phyloP scores from a whole-genome alignment of 1,284 basidiomycete species.

The Leucoagaricus sp. region DNA sequence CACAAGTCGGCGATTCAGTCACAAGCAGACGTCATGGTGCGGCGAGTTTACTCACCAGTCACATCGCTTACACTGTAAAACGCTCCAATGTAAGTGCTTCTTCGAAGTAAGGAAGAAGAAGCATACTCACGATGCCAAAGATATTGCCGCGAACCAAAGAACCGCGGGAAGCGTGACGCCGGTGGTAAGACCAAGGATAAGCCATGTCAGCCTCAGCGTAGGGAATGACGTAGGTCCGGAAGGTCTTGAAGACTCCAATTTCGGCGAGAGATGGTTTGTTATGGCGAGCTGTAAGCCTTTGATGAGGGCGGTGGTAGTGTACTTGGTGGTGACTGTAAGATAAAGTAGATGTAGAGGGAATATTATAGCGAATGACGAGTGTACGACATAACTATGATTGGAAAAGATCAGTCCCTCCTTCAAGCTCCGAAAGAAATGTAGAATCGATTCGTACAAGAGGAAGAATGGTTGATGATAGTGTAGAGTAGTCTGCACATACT shows the following conservation, averaged over 20 bases:
- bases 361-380: slow-evolving; percentile 67
- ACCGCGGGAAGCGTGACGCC: slow-evolving; percentile 64
- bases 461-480: slow-evolving; percentile 78
- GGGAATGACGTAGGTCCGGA: slow-evolving; percentile 41
- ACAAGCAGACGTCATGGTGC: no score
- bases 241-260: slow-evolving; percentile 16
- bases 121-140: slow-evolving; percentile 67
- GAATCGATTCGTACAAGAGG: slow-evolving; percentile 54
- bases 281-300: slow-evolving; percentile 54
- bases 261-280: slow-evolving; percentile 49
- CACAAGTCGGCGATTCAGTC: no score
- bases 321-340: slow-evolving; percentile 48
- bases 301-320: slow-evolving; percentile 47
- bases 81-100: slow-evolving; percentile 13
- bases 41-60: slow-evolving; percentile 43
- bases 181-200: slow-evolving; percentile 52
- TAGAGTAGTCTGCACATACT: slow-evolving; percentile 77
- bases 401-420: background rate
- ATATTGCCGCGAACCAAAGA: slow-evolving; percentile 73
- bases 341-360: slow-evolving; percentile 75
- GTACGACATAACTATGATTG: slow-evolving; percentile 67
- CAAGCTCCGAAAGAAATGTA: background rate
- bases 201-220: slow-evolving; percentile 39
- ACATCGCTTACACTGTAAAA: slow-evolving; percentile 70
- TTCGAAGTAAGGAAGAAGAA: slow-evolving; percentile 14